Base-by-base conservation (phyloP, 2,329 filamentous ascomycete genomes). In the Exophiala aquamarina region DNA sequence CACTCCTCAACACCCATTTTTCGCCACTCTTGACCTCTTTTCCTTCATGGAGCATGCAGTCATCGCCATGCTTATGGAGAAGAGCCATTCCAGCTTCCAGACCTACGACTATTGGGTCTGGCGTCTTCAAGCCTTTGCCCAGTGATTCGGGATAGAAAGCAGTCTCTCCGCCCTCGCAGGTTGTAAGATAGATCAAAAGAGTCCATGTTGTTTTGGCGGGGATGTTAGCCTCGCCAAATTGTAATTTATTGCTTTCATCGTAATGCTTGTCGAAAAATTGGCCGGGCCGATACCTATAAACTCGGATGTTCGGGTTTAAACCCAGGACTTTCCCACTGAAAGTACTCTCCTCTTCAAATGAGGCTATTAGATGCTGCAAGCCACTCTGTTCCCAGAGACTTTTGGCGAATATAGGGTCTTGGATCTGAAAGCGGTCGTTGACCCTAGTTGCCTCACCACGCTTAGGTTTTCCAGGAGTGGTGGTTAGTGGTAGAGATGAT, bases 241-340 rank as follows among this genome's bases (percentile, higher is more conserved):
- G 76, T 19, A 96, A 68, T 44, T 79, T 75, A 63, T 95, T 95
- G 41, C 82, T 87, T 61, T 96, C 91, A 67, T 97, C 92, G 61
- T 95, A 96, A 66, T 96, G 92, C 60, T 88, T 85, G 62, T 90
- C 90, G 65, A 96, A 96, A 65, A 91, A 95, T 64, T 96, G 90
- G 0, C 88, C 89, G 56, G 85, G 81, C 1, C 78, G 80, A 67
- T 96, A 96, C 17, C 91, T 81, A 70, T 96, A 96, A 21, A 96
- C 81, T 26, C 92, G 78, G 45, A 96, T 94, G 57, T 94, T 94
- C 7, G 88, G 82, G 66, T 89, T 95, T 50, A 96, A 70, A 0
- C 90, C 90, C n/a, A 94, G 70, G 1, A 88, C 82, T 40, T 89
- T 78, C 20, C 90, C 90, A 47, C 87, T 89, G 88, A 89, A 95